Percentiles rank a stretch among this genome's conserved stretches.
Evolutionary conservation across 371 early-diverging fungal genomes (phyloP).

Genomic region (Fennellomyces sp.): DNA sequence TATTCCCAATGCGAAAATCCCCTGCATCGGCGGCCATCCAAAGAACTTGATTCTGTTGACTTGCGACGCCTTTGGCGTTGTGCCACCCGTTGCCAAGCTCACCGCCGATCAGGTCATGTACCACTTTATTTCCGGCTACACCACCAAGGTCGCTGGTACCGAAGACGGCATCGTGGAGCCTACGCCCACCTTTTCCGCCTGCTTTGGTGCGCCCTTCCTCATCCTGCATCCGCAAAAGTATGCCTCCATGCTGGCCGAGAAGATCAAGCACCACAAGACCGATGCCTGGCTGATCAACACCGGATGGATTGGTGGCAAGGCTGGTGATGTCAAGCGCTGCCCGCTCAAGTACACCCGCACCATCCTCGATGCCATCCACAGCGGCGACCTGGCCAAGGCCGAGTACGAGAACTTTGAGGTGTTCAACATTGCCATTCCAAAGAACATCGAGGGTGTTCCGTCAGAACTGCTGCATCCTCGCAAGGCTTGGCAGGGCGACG

Average conservation of each 20-base stretch:
- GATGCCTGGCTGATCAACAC: constrained; percentile 98
- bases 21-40: constrained; percentile 93
- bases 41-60: constrained; percentile 96
- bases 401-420: constrained; percentile 79
- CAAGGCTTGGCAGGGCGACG: constrained; percentile 79
- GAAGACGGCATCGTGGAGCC: constrained; percentile 95
- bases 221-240: constrained; percentile 97
- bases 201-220: constrained; percentile 97
- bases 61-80: constrained; percentile 97
- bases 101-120: constrained; percentile 94
- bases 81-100: constrained; percentile 94
- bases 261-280: constrained; percentile 89
- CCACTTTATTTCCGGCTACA: constrained; percentile 95
- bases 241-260: constrained; percentile 95
- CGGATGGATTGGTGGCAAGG: constrained; percentile 96
- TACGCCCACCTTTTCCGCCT: constrained; percentile 94
- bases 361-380: constrained; percentile 95
- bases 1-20: constrained; percentile 96
- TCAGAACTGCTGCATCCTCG: constrained; percentile 82
- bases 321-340: constrained; percentile 89
- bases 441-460: constrained; percentile 72
- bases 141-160: constrained; percentile 95
- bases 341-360: constrained; percentile 96
- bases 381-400: constrained; percentile 81
- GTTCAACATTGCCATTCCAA: constrained; percentile 87